phyloP scores from a whole-genome alignment of 768 basidiomycete genomes.

The Leccinum truebloodii region DNA sequence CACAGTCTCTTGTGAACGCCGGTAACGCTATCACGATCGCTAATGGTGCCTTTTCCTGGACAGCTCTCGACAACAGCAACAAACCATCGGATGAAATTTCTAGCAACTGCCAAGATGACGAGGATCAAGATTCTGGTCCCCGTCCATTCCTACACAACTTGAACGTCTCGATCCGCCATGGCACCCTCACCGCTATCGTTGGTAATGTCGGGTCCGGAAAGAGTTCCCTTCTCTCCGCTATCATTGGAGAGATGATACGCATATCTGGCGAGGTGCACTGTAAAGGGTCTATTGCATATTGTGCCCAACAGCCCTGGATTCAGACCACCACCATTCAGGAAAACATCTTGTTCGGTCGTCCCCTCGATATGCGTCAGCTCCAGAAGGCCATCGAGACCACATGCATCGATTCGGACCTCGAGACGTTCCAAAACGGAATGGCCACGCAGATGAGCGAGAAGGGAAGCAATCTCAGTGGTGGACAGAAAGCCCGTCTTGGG shows the following conservation, averaged over 20 bases:
- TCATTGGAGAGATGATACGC: slow-evolving; percentile 32
- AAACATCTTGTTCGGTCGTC: slow-evolving; percentile 33
- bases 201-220: slow-evolving; percentile 31
- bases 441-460: slow-evolving; percentile 50
- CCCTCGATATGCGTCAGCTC: slow-evolving; percentile 27
- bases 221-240: slow-evolving; percentile 32
- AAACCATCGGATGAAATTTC: slow-evolving; percentile 4
- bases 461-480: slow-evolving; percentile 45
- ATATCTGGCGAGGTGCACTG: slow-evolving; percentile 26
- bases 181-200: slow-evolving; percentile 30
- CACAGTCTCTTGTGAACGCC: slow-evolving; percentile 7
- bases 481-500: slow-evolving; percentile 50
- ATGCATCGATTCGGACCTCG: slow-evolving; percentile 32
- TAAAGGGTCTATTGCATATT: slow-evolving; percentile 32
- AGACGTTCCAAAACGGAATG: slow-evolving; percentile 30
- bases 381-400: slow-evolving; percentile 30
- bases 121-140: slow-evolving; percentile 10
- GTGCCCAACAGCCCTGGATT: slow-evolving; percentile 35
- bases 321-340: slow-evolving; percentile 34
- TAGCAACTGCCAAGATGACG: slow-evolving; percentile 11
- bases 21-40: slow-evolving; percentile 22
- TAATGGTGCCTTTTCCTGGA: slow-evolving; percentile 29
- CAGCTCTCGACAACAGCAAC: slow-evolving; percentile 9
- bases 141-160: slow-evolving; percentile 22
- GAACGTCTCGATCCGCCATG: slow-evolving; percentile 21